Conservation (phyloP, 768 basidiomycete genomes). For the Phylloporus sp. region DNA sequence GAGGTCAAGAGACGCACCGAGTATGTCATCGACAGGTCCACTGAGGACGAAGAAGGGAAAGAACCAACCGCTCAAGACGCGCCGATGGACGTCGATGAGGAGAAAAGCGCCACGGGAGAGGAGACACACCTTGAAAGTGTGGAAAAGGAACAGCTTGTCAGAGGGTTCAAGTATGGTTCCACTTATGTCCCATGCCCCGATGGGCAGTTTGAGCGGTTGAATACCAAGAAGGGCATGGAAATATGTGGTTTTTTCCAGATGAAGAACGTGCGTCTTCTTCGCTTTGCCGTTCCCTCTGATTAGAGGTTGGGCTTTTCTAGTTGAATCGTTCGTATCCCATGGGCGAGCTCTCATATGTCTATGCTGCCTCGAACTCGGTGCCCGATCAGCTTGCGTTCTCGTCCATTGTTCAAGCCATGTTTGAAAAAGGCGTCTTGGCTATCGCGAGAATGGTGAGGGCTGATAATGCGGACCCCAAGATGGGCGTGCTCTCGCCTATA, state of each 20-base stretch:
- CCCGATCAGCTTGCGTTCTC: conserved; percentile 81
- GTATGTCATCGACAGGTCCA: conserved; percentile 50
- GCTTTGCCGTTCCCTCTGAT: neutral
- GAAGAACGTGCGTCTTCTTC: conserved; percentile 47
- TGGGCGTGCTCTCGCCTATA: conserved; percentile 70
- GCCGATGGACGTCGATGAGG: conserved; percentile 25
- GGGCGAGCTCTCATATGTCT: conserved; percentile 83
- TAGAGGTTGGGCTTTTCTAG: conserved; percentile 35
- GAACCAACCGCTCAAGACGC: conserved; percentile 16
- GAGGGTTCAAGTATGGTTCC: conserved; percentile 86
- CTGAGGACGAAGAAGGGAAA: conserved; percentile 26
- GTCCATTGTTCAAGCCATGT: conserved; percentile 82
- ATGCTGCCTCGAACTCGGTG: conserved; percentile 62
- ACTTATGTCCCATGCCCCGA: conserved; percentile 85
- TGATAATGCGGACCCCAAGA: conserved; percentile 74
- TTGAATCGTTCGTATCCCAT: conserved; percentile 78
- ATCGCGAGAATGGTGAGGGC: conserved; percentile 78
- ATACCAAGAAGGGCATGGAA: conserved; percentile 81
- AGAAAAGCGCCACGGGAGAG: conserved; percentile 31
- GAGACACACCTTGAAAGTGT: conserved; percentile 47
- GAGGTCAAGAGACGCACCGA: conserved; percentile 45
- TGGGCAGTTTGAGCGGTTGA: conserved; percentile 69
- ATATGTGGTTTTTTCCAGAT: conserved; percentile 77
- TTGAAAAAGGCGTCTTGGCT: conserved; percentile 55
- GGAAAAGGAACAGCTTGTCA: conserved; percentile 73